Evolutionary conservation across 176 grass and related monocot genomes (phyloP).

Genomic region (Eleusine coracana): DNA sequence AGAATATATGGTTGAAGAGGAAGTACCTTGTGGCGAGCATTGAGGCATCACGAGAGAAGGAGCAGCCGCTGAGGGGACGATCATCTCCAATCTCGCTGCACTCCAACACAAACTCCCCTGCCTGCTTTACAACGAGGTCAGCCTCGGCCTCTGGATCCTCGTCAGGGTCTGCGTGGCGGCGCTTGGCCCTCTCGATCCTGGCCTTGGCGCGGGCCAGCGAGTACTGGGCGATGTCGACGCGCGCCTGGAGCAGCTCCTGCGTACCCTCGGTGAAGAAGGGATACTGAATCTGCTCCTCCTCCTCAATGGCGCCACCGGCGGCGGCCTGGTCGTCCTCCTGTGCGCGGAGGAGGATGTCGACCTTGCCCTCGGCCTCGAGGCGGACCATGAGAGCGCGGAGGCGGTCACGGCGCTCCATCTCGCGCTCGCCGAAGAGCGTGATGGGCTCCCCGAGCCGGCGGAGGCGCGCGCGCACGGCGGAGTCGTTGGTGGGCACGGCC

Average conservation of each 20-base stretch:
- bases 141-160: constrained; percentile 89
- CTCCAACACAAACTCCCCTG: constrained; percentile 67
- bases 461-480: constrained; percentile 75
- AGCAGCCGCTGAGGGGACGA: constrained; percentile 80
- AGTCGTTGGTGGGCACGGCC: constrained; percentile 93
- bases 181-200: constrained; percentile 76
- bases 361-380: constrained; percentile 74
- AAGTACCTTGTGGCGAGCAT: constrained; percentile 84
- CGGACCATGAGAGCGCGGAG: constrained; percentile 81
- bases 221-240: constrained; percentile 64
- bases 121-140: constrained; percentile 65
- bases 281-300: constrained; percentile 68
- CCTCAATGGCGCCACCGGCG: constrained; percentile 33
- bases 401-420: constrained; percentile 91
- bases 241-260: constrained; percentile 63
- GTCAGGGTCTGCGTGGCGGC: constrained; percentile 70
- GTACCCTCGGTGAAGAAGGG: constrained; percentile 92
- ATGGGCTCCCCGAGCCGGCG: constrained; percentile 87
- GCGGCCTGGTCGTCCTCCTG: constrained; percentile 78
- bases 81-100: constrained; percentile 95
- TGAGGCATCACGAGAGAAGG: constrained; percentile 71
- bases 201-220: constrained; percentile 67
- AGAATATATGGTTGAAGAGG: neutral
- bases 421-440: constrained; percentile 83
- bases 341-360: constrained; percentile 70